Evolutionary conservation across 1,139 yeast species (phyloP).

Genomic region (Hemisphaericaspora lyxosophila): DNA sequence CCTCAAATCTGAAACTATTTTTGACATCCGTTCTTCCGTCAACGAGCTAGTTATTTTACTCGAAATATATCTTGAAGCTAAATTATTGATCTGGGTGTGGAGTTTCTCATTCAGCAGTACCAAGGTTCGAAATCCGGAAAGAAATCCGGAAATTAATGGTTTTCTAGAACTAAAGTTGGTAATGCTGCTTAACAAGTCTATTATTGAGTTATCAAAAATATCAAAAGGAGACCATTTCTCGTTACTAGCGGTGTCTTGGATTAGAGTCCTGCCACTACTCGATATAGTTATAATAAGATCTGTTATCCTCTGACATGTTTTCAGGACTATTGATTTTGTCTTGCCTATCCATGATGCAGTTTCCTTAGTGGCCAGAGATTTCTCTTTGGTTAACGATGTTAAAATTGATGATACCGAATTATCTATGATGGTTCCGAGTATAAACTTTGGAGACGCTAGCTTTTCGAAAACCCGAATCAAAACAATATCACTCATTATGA

Average conservation of each 20-base stretch:
- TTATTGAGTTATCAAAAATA: constrained; percentile 20
- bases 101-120: constrained; percentile 16
- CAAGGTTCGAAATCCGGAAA: constrained; percentile 14
- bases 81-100: constrained; percentile 19
- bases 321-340: background rate
- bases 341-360: background rate
- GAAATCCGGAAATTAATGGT: constrained; percentile 26
- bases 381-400: background rate
- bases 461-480: constrained; percentile 28
- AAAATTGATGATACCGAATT: background rate
- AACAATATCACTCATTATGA: constrained; percentile 37
- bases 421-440: constrained; percentile 19
- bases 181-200: constrained; percentile 29
- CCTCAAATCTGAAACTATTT: constrained; percentile 20
- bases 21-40: constrained; percentile 20
- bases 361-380: background rate
- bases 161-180: constrained; percentile 28
- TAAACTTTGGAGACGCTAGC: constrained; percentile 32
- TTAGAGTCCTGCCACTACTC: constrained; percentile 8
- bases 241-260: background rate
- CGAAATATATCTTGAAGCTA: constrained; percentile 17
- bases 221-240: constrained; percentile 3
- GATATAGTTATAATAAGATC: constrained; percentile 13
- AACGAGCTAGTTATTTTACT: constrained; percentile 18
- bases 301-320: constrained; percentile 14